Evolutionary conservation across 352 stramenopile species (phyloP).

Genomic region (Phytopythium aichiense): DNA sequence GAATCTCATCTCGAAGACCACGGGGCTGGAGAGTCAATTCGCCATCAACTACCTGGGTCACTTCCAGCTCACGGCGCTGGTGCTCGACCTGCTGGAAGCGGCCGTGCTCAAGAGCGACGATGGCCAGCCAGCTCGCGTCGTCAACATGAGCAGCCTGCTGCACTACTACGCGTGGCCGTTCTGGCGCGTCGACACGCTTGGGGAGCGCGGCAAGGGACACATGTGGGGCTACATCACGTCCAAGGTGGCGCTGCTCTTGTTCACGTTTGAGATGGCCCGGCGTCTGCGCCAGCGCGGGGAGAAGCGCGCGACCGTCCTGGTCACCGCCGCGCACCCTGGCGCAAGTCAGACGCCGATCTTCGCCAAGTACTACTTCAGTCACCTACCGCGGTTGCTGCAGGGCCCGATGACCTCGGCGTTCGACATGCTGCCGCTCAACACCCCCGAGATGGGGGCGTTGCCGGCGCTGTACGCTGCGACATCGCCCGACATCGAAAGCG

Average conservation of each 20-base stretch:
- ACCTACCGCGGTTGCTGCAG: constrained; percentile 22
- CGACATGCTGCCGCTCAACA: constrained; percentile 3
- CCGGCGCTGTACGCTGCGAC: constrained; percentile 8
- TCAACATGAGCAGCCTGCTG: too few species aligned
- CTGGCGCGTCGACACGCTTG: too few species aligned
- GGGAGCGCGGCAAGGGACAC: constrained; percentile 8
- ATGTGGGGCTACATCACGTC: constrained; percentile 18
- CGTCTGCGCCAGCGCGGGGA: constrained; percentile 16
- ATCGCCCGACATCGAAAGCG: constrained; percentile 2
- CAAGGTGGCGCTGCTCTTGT: constrained; percentile 58
- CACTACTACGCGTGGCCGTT: too few species aligned
- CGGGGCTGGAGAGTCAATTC: too few species aligned
- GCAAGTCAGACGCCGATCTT: constrained; percentile 21
- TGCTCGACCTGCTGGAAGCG: too few species aligned
- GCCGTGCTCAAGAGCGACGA: too few species aligned
- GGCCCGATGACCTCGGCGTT: constrained; percentile 27
- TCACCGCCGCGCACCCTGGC: constrained; percentile 23
- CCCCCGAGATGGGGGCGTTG: constrained; percentile 23
- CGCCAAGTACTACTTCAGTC: constrained; percentile 17
- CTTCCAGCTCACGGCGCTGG: neutral
- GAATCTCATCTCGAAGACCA: constrained; percentile 4
- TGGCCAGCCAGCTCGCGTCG: too few species aligned
- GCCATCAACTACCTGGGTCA: constrained; percentile 14
- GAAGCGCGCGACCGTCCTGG: constrained; percentile 22
- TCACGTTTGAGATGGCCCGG: constrained; percentile 77